Conservation (phyloP, 2,329 filamentous ascomycete genomes). For the Calonectria multiphialidica region DNA sequence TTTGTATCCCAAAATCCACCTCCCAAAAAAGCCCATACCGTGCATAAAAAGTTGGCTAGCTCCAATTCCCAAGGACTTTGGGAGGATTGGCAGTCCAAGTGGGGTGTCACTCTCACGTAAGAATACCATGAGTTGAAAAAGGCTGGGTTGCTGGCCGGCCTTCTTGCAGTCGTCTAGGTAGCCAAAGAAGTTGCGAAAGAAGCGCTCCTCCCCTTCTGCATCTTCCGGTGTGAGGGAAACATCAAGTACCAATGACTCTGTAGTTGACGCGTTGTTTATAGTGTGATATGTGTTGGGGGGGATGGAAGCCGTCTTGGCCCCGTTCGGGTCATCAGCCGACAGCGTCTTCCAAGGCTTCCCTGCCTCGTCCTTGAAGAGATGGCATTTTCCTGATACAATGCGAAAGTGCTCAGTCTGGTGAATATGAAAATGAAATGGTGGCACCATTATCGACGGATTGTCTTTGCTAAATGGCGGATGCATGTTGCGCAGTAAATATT, state of each 20-base stretch:
- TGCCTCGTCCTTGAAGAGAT: constrained; percentile 7
- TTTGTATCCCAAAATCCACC: constrained; percentile 6
- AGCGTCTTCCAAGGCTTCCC: constrained; percentile 4
- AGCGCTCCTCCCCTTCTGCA: constrained; percentile 3
- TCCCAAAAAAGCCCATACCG: constrained; percentile 2
- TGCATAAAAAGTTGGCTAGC: constrained; percentile 12
- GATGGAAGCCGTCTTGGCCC: constrained; percentile 3
- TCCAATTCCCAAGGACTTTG: background rate
- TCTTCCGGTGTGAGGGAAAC: constrained; percentile 9
- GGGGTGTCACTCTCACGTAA: background rate
- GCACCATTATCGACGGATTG: constrained; percentile 1
- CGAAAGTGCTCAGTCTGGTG: constrained; percentile 8
- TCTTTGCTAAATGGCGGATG: constrained; percentile 5
- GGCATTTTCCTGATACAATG: constrained; percentile 2
- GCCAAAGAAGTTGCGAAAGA: constrained; percentile 14
- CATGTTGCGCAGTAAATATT: constrained; percentile 1
- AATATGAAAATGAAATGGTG: constrained; percentile 6
- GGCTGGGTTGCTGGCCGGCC: background rate
- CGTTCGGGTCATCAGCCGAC: background rate
- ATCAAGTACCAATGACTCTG: background rate
- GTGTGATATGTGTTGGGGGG: constrained; percentile 11
- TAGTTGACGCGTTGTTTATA: constrained; percentile 9
- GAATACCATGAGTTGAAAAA: constrained; percentile 10
- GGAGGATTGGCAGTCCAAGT: background rate
- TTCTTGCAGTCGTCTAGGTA: constrained; percentile 15